Evolutionary conservation across 2,329 filamentous ascomycete genomes (phyloP).

Genomic region (Coniochaeta sp.): DNA sequence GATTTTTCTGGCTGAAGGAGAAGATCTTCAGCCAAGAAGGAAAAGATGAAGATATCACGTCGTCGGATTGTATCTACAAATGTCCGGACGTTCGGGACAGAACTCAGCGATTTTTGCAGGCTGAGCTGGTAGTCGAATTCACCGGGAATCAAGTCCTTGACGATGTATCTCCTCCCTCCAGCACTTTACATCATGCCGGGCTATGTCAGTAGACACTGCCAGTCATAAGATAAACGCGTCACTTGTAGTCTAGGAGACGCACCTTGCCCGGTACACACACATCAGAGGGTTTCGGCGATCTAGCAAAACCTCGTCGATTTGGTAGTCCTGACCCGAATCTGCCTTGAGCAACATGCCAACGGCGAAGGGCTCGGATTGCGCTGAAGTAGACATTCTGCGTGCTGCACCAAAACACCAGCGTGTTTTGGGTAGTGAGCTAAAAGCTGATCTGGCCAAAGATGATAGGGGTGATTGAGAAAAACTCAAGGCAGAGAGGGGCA

Average conservation of each 20-base stretch:
- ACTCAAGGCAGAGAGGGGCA: too few species aligned
- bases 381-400: not conserved
- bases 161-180: conserved; percentile 9
- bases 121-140: conserved; percentile 21
- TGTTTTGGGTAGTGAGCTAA: too few species aligned
- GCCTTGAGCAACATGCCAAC: not conserved
- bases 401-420: not conserved
- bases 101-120: conserved; percentile 16
- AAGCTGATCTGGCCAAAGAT: too few species aligned
- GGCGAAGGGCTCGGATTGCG: not conserved
- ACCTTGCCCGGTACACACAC: conserved; percentile 7
- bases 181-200: too few species aligned
- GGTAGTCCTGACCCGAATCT: too few species aligned
- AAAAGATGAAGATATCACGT: conserved; percentile 9
- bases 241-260: not conserved
- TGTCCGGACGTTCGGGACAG: conserved; percentile 18
- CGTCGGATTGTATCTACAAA: conserved; percentile 13
- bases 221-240: too few species aligned
- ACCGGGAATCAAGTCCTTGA: conserved; percentile 20
- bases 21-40: conserved; percentile 6
- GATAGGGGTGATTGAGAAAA: too few species aligned
- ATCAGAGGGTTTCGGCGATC: not conserved
- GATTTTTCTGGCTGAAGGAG: conserved; percentile 3
- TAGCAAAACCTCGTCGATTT: not conserved
- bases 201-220: conserved; percentile 5